phyloP scores from a whole-genome alignment of 768 basidiomycete genomes.

The Kwoniella sp. region DNA sequence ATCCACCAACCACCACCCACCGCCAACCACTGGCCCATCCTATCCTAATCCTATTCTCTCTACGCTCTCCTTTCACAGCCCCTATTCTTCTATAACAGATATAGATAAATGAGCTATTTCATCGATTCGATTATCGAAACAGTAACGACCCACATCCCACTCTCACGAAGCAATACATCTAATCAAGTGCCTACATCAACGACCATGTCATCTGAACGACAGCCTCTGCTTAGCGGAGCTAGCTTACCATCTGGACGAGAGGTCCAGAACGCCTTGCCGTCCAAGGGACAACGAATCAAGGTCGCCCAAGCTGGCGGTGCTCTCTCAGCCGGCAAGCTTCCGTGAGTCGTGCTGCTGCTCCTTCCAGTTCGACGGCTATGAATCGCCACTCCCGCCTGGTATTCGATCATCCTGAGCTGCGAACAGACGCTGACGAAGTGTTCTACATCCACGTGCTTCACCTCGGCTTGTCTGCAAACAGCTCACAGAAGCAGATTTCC shows the following conservation, averaged over 20 bases:
- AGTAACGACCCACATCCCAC: slow-evolving; percentile 18
- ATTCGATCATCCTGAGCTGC: too few species aligned
- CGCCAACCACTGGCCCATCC: too few species aligned
- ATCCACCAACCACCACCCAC: too few species aligned
- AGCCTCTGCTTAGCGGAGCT: slow-evolving; percentile 29
- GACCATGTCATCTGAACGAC: slow-evolving; percentile 20
- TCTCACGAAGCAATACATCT: slow-evolving; percentile 10
- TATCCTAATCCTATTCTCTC: too few species aligned
- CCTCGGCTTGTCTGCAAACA: slow-evolving; percentile 1
- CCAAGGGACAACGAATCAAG: slow-evolving; percentile 45
- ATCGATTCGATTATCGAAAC: slow-evolving; percentile 16
- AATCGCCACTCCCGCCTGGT: too few species aligned
- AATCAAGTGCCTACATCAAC: neutral
- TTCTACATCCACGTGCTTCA: neutral
- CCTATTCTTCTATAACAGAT: neutral
- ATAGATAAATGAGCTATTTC: slow-evolving; percentile 15
- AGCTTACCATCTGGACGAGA: slow-evolving; percentile 40
- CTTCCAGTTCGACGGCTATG: too few species aligned
- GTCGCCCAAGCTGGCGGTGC: slow-evolving; percentile 52
- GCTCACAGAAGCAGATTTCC: slow-evolving; percentile 53
- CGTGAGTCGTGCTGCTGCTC: slow-evolving; percentile 41
- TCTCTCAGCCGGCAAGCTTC: slow-evolving; percentile 55
- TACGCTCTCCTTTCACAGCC: neutral
- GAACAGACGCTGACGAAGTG: neutral
- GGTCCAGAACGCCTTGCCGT: slow-evolving; percentile 42